Percentiles rank a stretch among this genome's conserved stretches.
Conservation (phyloP, 1,139 yeast species). For the Hansenula sp. region DNA sequence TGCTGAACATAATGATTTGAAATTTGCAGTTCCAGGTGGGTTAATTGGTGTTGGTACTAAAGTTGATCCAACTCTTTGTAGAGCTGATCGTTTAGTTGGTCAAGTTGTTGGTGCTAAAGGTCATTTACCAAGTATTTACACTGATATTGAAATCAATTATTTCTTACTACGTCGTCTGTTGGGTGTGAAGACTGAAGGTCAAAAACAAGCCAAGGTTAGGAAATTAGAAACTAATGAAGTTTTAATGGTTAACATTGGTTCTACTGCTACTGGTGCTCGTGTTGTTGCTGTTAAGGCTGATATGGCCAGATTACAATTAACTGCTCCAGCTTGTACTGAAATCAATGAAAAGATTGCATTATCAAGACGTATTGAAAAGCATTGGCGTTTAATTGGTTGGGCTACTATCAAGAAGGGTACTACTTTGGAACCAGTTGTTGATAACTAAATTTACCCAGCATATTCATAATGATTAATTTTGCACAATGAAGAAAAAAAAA, state of each 20-base stretch:
- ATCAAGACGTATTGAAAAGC: conserved; percentile 98
- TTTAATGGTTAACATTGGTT: conserved; percentile 97
- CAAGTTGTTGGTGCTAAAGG: conserved; percentile 99
- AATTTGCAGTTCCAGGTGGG: conserved; percentile 99
- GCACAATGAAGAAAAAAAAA: background rate
- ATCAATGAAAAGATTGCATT: conserved; percentile 96
- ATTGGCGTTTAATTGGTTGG: conserved; percentile 99
- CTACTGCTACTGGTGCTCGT: conserved; percentile 99
- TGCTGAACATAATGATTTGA: conserved; percentile 96
- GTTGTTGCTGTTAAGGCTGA: conserved; percentile 98
- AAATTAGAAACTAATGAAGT: conserved; percentile 93
- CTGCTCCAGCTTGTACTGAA: conserved; percentile 99
- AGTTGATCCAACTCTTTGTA: conserved; percentile 97
- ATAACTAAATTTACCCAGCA: no score
- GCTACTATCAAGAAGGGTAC: conserved; percentile 97
- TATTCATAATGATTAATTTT: background rate
- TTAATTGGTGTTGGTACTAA: conserved; percentile 99
- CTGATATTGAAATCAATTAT: conserved; percentile 96
- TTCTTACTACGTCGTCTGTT: conserved; percentile 93
- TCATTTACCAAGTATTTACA: conserved; percentile 89
- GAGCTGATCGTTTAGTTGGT: conserved; percentile 99
- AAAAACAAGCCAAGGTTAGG: conserved; percentile 94
- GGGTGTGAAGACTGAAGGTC: conserved; percentile 98
- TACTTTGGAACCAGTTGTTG: conserved; percentile 69
- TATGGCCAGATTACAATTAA: conserved; percentile 96